Percentiles rank a stretch among this genome's conserved stretches.
Evolutionary conservation across 345 rosid species (phyloP).

Genomic region (Brassica rapa): DNA sequence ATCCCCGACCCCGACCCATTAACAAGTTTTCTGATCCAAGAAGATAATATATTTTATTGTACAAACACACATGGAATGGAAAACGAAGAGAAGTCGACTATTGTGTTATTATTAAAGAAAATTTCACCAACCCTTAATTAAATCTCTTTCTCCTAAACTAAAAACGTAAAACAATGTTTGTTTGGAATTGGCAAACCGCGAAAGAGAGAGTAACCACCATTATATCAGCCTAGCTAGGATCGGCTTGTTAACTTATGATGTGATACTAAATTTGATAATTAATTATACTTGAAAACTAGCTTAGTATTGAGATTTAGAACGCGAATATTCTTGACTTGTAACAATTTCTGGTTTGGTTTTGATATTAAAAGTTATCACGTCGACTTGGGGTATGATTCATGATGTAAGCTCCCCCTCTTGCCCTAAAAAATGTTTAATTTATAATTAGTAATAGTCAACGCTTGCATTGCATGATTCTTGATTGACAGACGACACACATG

Average conservation of each 20-base stretch:
- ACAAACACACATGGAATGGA: constrained; percentile 13
- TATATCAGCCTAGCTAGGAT: not conserved
- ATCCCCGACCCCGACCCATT: not conserved
- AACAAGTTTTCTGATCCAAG: not conserved
- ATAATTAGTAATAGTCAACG: not conserved
- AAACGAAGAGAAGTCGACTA: constrained; percentile 13
- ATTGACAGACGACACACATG: not conserved
- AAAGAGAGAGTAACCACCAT: not conserved
- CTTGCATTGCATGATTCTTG: not conserved
- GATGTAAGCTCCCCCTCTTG: not conserved
- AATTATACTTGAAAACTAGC: not conserved
- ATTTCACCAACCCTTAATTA: not conserved
- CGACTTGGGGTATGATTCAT: constrained; percentile 1
- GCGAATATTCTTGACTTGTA: not conserved
- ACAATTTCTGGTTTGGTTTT: not conserved
- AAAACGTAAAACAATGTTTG: not conserved
- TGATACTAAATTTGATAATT: not conserved
- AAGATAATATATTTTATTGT: not conserved
- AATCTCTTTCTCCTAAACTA: not conserved
- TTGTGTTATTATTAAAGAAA: not conserved
- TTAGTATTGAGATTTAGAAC: not conserved
- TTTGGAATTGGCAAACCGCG: not conserved
- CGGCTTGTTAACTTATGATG: not conserved
- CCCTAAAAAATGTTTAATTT: not conserved
- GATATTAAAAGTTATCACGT: not conserved